Base-by-base conservation (phyloP, 108 stramenopile genomes). In the Epithemia pelagica region DNA sequence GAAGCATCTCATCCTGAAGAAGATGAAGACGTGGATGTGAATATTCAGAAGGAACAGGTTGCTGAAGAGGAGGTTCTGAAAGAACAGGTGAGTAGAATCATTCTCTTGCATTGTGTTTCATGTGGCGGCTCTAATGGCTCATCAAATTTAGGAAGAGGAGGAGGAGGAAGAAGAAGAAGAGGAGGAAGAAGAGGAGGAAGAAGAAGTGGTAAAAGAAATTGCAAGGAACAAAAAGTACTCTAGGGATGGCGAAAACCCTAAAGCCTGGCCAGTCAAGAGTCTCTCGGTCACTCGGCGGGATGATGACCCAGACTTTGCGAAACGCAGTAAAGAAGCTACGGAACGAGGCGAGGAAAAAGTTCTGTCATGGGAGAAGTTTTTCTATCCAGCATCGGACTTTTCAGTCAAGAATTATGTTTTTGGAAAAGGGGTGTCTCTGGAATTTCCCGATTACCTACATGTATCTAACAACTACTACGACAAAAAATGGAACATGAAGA, bases 21-120 rank as follows among this genome's bases (percentile, higher is more conserved):
- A 28, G 89, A 91, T 53, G 96, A 90, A 66, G 88, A 86, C 24
- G 84, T 94, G 58, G 92, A 89, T 62, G 79, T 73, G 15, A 96
- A 95, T 55, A 75, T 97, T 59, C 91, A 95, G 46, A 86, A 90
- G 24, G 97, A 98, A 71, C 96, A 96, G 78, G 92, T 94, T 10
- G 85, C 92, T n/a, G 96, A 96, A 70, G 95, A 98, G 78, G 97
- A 98, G 72, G 95, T 95, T 2, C 78, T 96, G 26, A 96, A 98
- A 67, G 99, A 99, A 70, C 94, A 96, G 77, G 97, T 75, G 63
- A 22, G 79, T 64, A 58, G 31, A 32, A 26, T 55, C 18, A 28
- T n/a, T 70, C 64, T 25, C 28, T 62, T 75, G 27, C 28, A 10
- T 32, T 82, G 3, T 64, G 56, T 19, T 10, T 63, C 25, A 64